Conservation (phyloP, 371 early-diverging fungal genomes). For the Apophysomyces variabilis region DNA sequence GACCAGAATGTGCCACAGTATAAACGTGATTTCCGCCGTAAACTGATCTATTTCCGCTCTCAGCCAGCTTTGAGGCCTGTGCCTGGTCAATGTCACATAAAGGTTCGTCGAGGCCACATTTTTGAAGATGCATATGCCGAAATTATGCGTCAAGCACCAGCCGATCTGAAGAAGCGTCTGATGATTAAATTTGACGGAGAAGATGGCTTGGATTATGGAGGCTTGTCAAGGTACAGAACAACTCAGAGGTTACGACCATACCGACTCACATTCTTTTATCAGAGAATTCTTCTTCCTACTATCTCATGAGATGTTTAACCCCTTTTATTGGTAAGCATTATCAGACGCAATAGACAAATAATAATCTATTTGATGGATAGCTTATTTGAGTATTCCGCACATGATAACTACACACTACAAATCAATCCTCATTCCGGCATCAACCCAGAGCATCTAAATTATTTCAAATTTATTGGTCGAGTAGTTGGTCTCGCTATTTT, state of each 20-base stretch:
- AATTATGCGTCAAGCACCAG: conserved; percentile 85
- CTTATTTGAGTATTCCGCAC: conserved; percentile 96
- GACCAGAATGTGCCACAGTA: conserved; percentile 96
- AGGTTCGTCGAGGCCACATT: conserved; percentile 84
- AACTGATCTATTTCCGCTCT: conserved; percentile 93
- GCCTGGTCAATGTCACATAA: conserved; percentile 94
- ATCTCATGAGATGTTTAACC: conserved; percentile 98
- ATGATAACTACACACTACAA: conserved; percentile 96
- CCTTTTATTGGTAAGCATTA: conserved; percentile 77
- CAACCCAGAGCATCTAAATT: conserved; percentile 98
- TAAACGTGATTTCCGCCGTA: conserved; percentile 97
- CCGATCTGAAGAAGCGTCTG: conserved; percentile 91
- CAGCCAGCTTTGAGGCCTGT: conserved; percentile 90
- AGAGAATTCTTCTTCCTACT: conserved; percentile 97
- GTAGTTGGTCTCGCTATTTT: conserved; percentile 96
- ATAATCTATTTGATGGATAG: conserved; percentile 14
- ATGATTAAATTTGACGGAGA: conserved; percentile 98
- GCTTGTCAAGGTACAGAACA: conserved; percentile 78
- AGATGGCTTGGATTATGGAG: conserved; percentile 98
- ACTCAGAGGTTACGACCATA: not conserved
- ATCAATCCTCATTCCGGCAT: conserved; percentile 96
- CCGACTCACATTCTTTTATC: conserved; percentile 10
- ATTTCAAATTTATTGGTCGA: conserved; percentile 98
- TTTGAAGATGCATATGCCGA: conserved; percentile 96
- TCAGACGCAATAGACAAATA: not conserved